Percentiles rank a stretch among this genome's conserved stretches.
Evolutionary conservation across 1,284 basidiomycete genomes (phyloP).

Genomic region (Cutaneotrichosporon cutaneum): DNA sequence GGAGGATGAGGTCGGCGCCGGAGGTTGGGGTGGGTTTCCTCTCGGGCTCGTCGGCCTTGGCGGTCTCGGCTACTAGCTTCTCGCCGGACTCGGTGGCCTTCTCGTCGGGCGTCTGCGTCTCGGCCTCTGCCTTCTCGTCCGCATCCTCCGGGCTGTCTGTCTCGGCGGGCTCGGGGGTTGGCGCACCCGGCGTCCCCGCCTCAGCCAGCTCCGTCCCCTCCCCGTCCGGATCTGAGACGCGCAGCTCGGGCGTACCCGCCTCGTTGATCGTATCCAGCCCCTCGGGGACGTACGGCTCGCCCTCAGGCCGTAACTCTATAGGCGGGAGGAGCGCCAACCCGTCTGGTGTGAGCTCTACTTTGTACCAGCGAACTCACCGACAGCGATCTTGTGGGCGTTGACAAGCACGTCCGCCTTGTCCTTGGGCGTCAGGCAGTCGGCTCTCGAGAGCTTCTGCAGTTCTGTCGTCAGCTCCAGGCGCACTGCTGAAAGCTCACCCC

Average conservation of each 20-base stretch:
- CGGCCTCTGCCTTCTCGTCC: neutral
- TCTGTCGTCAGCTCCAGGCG: conserved; percentile 53
- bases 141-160: too few relatives aligned
- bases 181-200: neutral
- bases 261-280: conserved; percentile 12
- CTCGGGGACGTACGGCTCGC: conserved; percentile 42
- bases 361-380: conserved; percentile 45
- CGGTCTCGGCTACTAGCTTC: neutral
- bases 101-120: conserved; percentile 10
- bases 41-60: conserved; percentile 16
- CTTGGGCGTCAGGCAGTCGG: conserved; percentile 63
- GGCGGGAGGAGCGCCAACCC: conserved; percentile 47
- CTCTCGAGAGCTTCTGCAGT: conserved; percentile 65
- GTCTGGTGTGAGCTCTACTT: conserved; percentile 27
- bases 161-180: neutral
- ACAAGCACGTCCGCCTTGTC: conserved; percentile 80
- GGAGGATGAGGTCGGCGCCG: conserved; percentile 58
- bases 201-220: conserved; percentile 2
- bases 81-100: neutral
- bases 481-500: conserved; percentile 58
- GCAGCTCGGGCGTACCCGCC: neutral
- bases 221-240: neutral
- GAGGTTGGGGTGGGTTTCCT: conserved; percentile 34
- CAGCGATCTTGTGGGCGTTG: conserved; percentile 72
- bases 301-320: conserved; percentile 51